These are phyloP conservation scores for Mitragyna speciosa DNA, from an alignment of 257 asterid species.

Conservation along the genomic window DNA sequence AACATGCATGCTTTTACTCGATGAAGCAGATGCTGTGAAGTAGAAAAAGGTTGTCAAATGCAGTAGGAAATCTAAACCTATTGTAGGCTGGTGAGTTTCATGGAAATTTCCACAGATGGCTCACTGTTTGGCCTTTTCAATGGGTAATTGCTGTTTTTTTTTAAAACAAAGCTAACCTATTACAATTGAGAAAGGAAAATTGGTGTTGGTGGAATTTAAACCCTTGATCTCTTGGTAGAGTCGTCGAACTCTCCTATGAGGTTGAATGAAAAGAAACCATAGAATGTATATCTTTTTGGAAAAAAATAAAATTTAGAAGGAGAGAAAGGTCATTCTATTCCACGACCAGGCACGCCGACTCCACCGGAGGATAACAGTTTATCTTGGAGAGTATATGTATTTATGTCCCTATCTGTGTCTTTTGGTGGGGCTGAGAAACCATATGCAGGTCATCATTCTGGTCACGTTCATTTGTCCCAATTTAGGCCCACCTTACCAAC, in stretches of 20 bases:
- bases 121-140: neutral
- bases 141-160: slow-evolving; percentile 2
- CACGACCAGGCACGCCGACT: no score
- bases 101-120: neutral
- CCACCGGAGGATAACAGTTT: no score
- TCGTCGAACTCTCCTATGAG: neutral
- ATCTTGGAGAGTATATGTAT: neutral
- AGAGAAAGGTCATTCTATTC: no score
- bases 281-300: no score
- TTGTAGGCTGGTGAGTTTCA: neutral
- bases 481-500: slow-evolving; percentile 24
- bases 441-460: slow-evolving; percentile 43
- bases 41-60: neutral
- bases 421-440: slow-evolving; percentile 20
- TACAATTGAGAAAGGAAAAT: no score
- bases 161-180: no score
- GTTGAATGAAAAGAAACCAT: neutral
- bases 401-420: neutral
- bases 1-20: neutral
- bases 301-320: neutral
- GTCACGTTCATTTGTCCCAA: slow-evolving; percentile 20
- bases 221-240: no score
- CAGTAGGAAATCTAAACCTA: neutral
- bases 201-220: no score
- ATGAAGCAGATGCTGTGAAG: neutral